A percentile compares a stretch with the other conserved stretches of the same genome.
Evolutionary conservation across 176 grass and related monocot genomes (phyloP).

Genomic region (Oryza meridionalis): DNA sequence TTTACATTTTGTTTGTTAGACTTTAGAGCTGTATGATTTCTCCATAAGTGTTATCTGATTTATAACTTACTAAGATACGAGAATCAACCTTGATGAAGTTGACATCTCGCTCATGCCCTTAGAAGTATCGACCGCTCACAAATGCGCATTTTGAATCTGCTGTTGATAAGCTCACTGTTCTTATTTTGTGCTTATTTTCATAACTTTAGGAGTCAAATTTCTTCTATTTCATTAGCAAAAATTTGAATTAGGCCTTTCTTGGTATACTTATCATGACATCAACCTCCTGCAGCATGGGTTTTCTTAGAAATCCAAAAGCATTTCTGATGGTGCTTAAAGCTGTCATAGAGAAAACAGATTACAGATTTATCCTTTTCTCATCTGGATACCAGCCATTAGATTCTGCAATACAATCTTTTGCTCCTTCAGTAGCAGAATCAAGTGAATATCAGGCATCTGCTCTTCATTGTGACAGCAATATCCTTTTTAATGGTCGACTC

Average conservation of each 20-base stretch:
- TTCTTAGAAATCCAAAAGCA: conserved; percentile 82
- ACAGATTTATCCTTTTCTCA: conserved; percentile 77
- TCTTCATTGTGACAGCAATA: conserved; percentile 39
- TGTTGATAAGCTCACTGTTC: background rate
- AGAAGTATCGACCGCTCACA: background rate
- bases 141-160: background rate
- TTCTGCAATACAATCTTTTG: conserved; percentile 60
- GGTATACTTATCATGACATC: conserved; percentile 10
- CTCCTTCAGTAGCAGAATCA: conserved; percentile 44
- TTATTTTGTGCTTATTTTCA: background rate
- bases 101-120: background rate
- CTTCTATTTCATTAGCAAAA: background rate
- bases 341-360: conserved; percentile 60
- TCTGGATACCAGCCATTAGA: conserved; percentile 83
- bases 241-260: background rate
- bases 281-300: conserved; percentile 83
- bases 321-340: conserved; percentile 73
- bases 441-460: background rate
- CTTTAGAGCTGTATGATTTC: background rate
- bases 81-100: background rate
- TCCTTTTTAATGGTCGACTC: conserved; percentile 66
- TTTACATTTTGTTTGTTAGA: background rate
- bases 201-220: background rate
- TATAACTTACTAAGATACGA: background rate
- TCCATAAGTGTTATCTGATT: background rate